Conservation (phyloP, 1,284 basidiomycete species). For the Ceratobasidium papillatum region DNA sequence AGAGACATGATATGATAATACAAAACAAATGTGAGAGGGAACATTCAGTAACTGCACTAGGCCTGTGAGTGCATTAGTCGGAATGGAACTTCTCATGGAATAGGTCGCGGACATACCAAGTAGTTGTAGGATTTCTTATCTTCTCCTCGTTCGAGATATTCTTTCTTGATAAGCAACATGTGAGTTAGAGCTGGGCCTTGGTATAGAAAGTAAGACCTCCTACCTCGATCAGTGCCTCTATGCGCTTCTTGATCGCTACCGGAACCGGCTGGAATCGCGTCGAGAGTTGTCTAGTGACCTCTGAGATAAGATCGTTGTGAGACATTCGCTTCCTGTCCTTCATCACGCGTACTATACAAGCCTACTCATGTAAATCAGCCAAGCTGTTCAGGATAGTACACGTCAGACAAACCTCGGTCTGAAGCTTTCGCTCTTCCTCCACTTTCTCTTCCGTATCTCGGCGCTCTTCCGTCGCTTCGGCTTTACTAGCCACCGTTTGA, state of each 20-base stretch:
- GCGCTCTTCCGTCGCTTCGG: constrained; percentile 88
- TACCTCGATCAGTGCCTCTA: constrained; percentile 95
- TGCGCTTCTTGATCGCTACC: constrained; percentile 88
- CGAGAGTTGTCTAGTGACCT: constrained; percentile 88
- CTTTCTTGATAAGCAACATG: constrained; percentile 61
- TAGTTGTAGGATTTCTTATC: constrained; percentile 86
- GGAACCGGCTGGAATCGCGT: constrained; percentile 89
- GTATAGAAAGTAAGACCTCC: constrained; percentile 44
- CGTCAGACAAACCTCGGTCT: constrained; percentile 76
- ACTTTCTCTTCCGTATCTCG: constrained; percentile 91
- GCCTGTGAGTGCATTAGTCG: neutral
- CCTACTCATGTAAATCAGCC: constrained; percentile 58
- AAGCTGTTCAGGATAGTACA: neutral
- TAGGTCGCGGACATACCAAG: constrained; percentile 56
- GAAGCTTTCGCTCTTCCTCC: constrained; percentile 90
- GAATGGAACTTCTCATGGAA: too few species aligned
- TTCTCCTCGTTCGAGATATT: constrained; percentile 80
- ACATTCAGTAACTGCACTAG: neutral
- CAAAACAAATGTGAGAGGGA: neutral
- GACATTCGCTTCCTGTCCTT: constrained; percentile 92
- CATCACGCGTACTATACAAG: constrained; percentile 98
- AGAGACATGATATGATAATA: neutral
- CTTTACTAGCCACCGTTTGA: constrained; percentile 83
- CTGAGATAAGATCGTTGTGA: constrained; percentile 90
- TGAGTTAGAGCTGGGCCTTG: constrained; percentile 29